Conservation (phyloP, 805 yeast genomes). For the Wickerhamomyces kurtzmanii region DNA sequence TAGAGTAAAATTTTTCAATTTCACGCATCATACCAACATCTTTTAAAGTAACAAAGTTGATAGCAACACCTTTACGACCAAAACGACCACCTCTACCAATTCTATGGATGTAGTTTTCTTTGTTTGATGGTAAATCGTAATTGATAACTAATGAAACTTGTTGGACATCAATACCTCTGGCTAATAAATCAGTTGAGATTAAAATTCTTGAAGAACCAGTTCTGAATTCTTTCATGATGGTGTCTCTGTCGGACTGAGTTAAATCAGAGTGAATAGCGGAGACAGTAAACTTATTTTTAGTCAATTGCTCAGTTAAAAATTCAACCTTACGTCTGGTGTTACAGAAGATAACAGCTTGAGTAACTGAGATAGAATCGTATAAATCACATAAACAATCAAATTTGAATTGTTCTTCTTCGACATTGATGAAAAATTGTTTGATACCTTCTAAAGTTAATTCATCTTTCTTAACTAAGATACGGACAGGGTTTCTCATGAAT, state of each 20-base stretch:
- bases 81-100: slow-evolving; percentile 98
- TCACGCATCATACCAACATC: slow-evolving; percentile 72
- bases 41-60: slow-evolving; percentile 80
- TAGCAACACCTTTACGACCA: slow-evolving; percentile 98
- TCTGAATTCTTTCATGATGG: slow-evolving; percentile 92
- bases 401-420: slow-evolving; percentile 90
- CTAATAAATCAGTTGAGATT: slow-evolving; percentile 92
- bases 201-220: slow-evolving; percentile 88
- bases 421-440: slow-evolving; percentile 84
- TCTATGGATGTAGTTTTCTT: slow-evolving; percentile 93
- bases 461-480: slow-evolving; percentile 90
- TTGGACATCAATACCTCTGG: slow-evolving; percentile 97
- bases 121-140: slow-evolving; percentile 84
- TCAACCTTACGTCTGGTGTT: slow-evolving; percentile 94
- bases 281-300: slow-evolving; percentile 78
- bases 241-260: slow-evolving; percentile 89
- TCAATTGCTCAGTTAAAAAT: slow-evolving; percentile 68
- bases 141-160: slow-evolving; percentile 93
- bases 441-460: slow-evolving; percentile 94
- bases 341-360: slow-evolving; percentile 97
- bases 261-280: slow-evolving; percentile 95
- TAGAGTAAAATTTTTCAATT: slow-evolving; percentile 82
- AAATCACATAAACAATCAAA: slow-evolving; percentile 90
- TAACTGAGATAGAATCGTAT: slow-evolving; percentile 90
- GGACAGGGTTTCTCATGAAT: slow-evolving; percentile 91